Conservation (phyloP, 139 green algal species). For the Chlorella sorokiniana region DNA sequence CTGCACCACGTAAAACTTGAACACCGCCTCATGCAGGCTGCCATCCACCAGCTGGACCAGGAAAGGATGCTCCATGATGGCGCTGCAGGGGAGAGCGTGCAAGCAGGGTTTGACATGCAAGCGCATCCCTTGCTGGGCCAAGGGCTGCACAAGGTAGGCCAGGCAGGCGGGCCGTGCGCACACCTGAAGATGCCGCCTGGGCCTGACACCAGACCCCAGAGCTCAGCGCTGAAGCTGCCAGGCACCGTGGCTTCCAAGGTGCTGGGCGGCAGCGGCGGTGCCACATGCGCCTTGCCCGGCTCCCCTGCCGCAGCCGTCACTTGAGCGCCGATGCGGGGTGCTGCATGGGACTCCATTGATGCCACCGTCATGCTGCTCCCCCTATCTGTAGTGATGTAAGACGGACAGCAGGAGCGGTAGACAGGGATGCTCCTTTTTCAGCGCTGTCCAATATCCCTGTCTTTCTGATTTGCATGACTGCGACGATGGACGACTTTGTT, state of each 20-base stretch:
- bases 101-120: neutral
- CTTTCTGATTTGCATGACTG: no score
- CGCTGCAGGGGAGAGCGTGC: neutral
- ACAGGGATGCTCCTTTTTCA: no score
- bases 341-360: no score
- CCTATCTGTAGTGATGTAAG: no score
- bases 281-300: neutral
- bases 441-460: no score
- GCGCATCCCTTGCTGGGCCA: neutral
- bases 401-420: no score
- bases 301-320: no score
- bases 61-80: conserved; percentile 14
- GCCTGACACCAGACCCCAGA: neutral
- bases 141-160: neutral
- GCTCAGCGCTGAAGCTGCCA: neutral
- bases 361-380: no score
- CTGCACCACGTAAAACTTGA: conserved; percentile 18
- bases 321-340: no score
- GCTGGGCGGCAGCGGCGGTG: neutral
- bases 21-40: neutral
- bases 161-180: neutral
- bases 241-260: neutral
- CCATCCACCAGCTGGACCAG: neutral
- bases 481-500: no score
- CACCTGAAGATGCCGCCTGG: conserved; percentile 1